A percentile compares a stretch with the other conserved stretches of the same genome.
These are phyloP conservation scores for Stropharia rugosoannulata DNA, from an alignment of 768 basidiomycete species.

Conservation along the genomic window DNA sequence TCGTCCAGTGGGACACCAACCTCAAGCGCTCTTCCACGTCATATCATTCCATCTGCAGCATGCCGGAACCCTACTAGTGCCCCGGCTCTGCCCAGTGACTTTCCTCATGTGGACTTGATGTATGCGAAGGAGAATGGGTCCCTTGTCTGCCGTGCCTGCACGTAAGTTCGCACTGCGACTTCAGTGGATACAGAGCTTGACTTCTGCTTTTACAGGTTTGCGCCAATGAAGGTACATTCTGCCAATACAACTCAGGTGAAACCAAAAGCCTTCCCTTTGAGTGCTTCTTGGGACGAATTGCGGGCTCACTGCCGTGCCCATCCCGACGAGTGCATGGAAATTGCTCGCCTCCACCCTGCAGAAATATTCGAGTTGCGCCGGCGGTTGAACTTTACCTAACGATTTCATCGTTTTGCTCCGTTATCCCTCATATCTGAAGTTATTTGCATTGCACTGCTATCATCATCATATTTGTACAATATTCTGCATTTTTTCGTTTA, in stretches of 20 bases:
- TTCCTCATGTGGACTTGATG: constrained; percentile 38
- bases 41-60: no score
- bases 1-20: neutral
- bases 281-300: constrained; percentile 34
- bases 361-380: constrained; percentile 33
- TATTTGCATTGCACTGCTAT: no score
- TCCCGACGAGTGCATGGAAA: constrained; percentile 33
- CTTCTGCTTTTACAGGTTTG: constrained; percentile 5
- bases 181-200: neutral
- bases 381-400: constrained; percentile 14
- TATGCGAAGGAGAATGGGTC: constrained; percentile 28
- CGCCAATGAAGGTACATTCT: constrained; percentile 7
- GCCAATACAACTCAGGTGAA: neutral
- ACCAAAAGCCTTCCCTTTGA: constrained; percentile 25
- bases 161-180: constrained; percentile 24
- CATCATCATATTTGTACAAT: no score
- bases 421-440: no score
- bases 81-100: constrained; percentile 12
- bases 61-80: neutral
- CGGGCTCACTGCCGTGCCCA: constrained; percentile 33
- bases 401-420: no score
- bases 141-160: constrained; percentile 37
- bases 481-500: neutral
- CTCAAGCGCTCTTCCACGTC: neutral
- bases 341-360: constrained; percentile 31